Evolutionary conservation across 139 green algal genomes (phyloP).

Genomic region (Chlorella sp.): DNA sequence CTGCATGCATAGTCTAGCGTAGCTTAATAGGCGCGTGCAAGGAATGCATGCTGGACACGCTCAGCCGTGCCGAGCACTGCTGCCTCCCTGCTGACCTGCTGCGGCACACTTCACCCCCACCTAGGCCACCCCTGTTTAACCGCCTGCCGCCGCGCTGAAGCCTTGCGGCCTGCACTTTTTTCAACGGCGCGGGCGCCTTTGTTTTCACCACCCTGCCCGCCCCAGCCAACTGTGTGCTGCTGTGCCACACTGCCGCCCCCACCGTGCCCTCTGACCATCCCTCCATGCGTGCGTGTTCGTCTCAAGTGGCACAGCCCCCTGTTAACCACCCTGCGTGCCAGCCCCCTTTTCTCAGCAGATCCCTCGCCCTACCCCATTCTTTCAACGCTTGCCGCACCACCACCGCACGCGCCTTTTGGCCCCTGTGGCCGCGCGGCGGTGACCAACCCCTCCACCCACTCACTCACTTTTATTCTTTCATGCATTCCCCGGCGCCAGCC

Average conservation of each 20-base stretch:
- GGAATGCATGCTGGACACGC: neutral
- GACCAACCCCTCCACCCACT: neutral
- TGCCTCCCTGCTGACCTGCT: too few relatives aligned
- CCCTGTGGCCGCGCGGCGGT: neutral
- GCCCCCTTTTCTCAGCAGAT: neutral
- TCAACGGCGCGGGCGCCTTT: too few relatives aligned
- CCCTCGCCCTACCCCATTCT: neutral
- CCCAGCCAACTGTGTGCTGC: too few relatives aligned
- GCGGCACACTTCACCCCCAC: too few relatives aligned
- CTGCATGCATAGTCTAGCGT: neutral
- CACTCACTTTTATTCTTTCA: constrained; percentile 19
- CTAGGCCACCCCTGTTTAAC: too few relatives aligned
- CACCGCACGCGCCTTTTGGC: neutral
- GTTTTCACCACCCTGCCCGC: too few relatives aligned
- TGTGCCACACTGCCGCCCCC: too few relatives aligned
- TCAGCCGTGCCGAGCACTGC: neutral
- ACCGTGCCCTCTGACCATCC: too few relatives aligned
- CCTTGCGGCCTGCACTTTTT: too few relatives aligned
- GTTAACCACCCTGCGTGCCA: neutral
- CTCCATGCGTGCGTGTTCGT: too few relatives aligned
- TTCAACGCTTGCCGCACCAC: neutral
- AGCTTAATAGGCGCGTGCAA: neutral
- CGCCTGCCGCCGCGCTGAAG: neutral
- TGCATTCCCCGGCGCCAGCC: too few relatives aligned
- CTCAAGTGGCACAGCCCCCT: neutral